Evolutionary conservation across 73 alveolate species (phyloP).

Genomic region (Tetrahymena borealis): DNA sequence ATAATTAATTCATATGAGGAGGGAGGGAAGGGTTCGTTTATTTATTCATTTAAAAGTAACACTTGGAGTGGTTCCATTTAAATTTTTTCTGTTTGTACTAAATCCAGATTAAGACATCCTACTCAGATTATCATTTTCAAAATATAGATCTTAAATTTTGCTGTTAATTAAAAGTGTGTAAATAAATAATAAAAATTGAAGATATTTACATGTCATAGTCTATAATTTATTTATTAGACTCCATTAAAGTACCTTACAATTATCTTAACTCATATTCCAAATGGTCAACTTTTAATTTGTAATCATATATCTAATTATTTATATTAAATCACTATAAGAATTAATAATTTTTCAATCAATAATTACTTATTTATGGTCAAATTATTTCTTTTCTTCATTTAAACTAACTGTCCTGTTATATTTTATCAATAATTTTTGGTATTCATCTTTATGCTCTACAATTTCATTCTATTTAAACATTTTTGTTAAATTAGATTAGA

Average conservation of each 20-base stretch:
- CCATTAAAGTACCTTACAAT: not conserved
- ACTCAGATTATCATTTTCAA: not conserved
- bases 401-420: not conserved
- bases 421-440: not conserved
- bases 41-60: not conserved
- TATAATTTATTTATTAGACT: not conserved
- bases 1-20: too few relatives aligned
- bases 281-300: not conserved
- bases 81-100: not conserved
- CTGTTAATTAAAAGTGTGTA: not conserved
- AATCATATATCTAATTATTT: not conserved
- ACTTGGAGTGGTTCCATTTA: not conserved
- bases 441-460: not conserved
- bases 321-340: not conserved
- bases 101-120: not conserved
- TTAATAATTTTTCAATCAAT: not conserved
- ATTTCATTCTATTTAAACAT: not conserved
- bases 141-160: not conserved
- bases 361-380: not conserved
- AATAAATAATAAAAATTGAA: too few relatives aligned
- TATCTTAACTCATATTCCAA: not conserved
- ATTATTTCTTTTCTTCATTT: not conserved
- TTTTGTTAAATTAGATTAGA: not conserved
- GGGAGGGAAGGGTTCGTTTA: not conserved
- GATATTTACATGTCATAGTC: not conserved